Evolutionary conservation across 345 rosid genomes (phyloP).

Genomic region (Stellera chamaejasme): DNA sequence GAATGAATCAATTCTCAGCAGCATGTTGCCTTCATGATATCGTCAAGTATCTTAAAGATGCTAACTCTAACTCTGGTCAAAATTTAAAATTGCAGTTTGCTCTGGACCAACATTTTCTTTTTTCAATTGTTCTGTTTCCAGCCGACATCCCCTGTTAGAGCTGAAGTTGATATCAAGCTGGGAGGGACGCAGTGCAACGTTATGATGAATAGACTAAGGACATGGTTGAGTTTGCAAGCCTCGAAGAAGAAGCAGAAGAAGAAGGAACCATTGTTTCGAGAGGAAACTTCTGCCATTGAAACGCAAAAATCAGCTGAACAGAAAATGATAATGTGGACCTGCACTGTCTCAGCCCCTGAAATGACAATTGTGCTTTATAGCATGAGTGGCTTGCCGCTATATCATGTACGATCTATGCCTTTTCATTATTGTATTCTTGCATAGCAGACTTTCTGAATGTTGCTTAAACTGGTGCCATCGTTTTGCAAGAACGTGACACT

Average conservation of each 20-base stretch:
- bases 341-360: slow-evolving; percentile 96
- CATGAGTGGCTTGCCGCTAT: slow-evolving; percentile 50
- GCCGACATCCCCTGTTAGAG: slow-evolving; percentile 71
- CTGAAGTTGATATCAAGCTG: slow-evolving; percentile 91
- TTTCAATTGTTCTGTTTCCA: slow-evolving; percentile 26
- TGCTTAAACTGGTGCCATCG: no score
- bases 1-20: background rate
- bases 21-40: slow-evolving; percentile 1
- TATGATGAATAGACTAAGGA: slow-evolving; percentile 60
- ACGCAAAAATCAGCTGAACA: slow-evolving; percentile 43
- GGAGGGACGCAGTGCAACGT: slow-evolving; percentile 86
- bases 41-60: background rate
- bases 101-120: background rate
- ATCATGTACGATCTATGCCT: slow-evolving; percentile 66
- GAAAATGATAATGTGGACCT: slow-evolving; percentile 79
- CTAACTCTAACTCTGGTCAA: background rate
- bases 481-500: no score
- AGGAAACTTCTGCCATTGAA: slow-evolving; percentile 29
- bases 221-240: slow-evolving; percentile 70
- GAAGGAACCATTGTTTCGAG: slow-evolving; percentile 48
- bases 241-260: slow-evolving; percentile 45
- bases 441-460: no score
- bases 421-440: slow-evolving; percentile 4
- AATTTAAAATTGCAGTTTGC: no score
- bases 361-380: slow-evolving; percentile 67